Conservation (phyloP, 73 alveolate genomes). For the Tetrahymena thermophila region DNA sequence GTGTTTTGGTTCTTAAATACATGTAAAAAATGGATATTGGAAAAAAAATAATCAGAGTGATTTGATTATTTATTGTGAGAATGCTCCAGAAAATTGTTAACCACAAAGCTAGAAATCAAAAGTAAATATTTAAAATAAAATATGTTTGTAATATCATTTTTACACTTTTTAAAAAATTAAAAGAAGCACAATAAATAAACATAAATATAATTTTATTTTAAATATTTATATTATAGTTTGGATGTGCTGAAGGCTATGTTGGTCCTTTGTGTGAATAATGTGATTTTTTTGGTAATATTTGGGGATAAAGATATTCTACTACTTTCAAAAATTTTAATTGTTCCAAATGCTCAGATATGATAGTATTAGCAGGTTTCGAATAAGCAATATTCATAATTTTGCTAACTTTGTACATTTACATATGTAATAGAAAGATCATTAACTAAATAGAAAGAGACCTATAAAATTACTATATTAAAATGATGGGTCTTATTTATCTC, state of each 20-base stretch:
- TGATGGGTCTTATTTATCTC: background rate
- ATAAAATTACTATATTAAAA: background rate
- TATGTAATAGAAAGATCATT: background rate
- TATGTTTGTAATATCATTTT: no score
- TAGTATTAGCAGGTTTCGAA: background rate
- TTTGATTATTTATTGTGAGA: background rate
- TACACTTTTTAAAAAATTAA: background rate
- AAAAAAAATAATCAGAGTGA: background rate
- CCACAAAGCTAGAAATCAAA: background rate
- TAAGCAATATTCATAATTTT: background rate
- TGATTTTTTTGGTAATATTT: background rate
- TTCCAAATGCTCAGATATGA: background rate
- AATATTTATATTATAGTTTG: no score
- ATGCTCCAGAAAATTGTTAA: background rate
- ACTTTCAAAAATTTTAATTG: background rate
- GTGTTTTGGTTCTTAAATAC: background rate
- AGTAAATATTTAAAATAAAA: background rate
- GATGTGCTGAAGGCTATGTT: background rate
- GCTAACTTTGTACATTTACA: background rate
- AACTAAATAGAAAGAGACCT: background rate
- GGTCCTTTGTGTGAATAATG: background rate
- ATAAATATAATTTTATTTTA: no score
- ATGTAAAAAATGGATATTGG: background rate
- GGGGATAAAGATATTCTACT: background rate
- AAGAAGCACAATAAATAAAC: background rate